phyloP scores from a whole-genome alignment of 352 stramenopile species.

The Phytophthora capsici region DNA sequence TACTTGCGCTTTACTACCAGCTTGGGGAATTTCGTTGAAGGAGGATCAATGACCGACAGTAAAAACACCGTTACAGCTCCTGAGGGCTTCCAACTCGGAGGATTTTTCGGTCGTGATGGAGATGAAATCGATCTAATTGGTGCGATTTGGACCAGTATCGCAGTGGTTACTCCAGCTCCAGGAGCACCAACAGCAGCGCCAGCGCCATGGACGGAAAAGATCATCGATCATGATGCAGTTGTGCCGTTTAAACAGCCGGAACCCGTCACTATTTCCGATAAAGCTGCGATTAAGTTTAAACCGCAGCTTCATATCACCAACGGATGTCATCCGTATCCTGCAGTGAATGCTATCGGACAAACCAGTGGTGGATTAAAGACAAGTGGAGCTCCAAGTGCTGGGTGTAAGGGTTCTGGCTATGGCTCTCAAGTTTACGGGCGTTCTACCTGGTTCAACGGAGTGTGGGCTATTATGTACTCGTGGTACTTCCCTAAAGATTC shows the following conservation, averaged over 20 bases:
- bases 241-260: constrained; percentile 4
- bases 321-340: constrained; percentile 7
- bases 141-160: constrained; percentile 16
- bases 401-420: constrained; percentile 2
- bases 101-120: constrained; percentile 16
- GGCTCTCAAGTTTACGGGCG: constrained; percentile 1
- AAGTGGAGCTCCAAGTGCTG: not conserved
- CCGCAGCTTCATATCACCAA: constrained; percentile 6
- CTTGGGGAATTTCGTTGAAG: constrained; percentile 2
- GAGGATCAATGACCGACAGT: constrained; percentile 5
- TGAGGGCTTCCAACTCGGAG: constrained; percentile 6
- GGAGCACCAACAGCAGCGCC: not conserved
- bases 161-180: not conserved
- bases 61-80: constrained; percentile 4
- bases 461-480: constrained; percentile 7
- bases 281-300: constrained; percentile 4
- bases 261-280: constrained; percentile 4
- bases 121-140: constrained; percentile 14
- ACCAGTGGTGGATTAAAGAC: constrained; percentile 4
- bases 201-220: not conserved
- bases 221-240: not conserved
- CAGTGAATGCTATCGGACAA: not conserved
- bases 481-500: constrained; percentile 11
- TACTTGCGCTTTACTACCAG: constrained; percentile 12
- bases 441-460: constrained; percentile 1